Base-by-base conservation (phyloP, 2,329 filamentous ascomycete species). In the Trichoderma pleuroti region DNA sequence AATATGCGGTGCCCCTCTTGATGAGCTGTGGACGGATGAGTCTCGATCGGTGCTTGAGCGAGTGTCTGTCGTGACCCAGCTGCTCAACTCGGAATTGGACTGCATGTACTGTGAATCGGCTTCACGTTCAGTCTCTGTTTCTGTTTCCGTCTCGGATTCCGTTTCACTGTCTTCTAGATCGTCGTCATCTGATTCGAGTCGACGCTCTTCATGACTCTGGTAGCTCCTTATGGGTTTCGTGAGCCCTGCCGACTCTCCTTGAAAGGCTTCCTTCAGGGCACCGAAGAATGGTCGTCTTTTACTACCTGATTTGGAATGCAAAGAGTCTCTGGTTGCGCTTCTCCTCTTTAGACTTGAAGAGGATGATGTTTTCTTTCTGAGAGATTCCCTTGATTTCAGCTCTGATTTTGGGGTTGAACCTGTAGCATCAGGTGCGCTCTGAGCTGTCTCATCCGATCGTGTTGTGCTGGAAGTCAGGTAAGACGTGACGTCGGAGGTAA, bases 241-340 rank as follows among this genome's bases (percentile, higher is more conserved):
- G 71, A 85, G 81, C 11, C 82, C 82, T 4, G 79, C 83, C 2
- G 88, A 90, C 76, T 91, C 88, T 34, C 89, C 89, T 49, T 85
- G 85, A 75, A 91, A 91, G 4, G 88, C 89, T 72, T 89, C 88
- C 68, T 86, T 87, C 10, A 91, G 79, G 59, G 85, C 84, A 52
- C 89, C 88, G 26, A 88, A 84, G 68, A 91, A 82, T 0, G 85
- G 86, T 42, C 82, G 83, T 75, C 86, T 89, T 14, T 76, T 76
- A 2, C 76, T 78, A 4, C 56, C 54, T 0, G 82, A 73, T 75
- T 86, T 90, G 8, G 83, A 67, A 7, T 86, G 84, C 1, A 86
- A 80, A 2, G 81, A 76, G 71, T 77, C 82, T 73, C 87, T 84
- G 34, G 85, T 89, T 26, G 89, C 88, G 56, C 84, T 83, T 61